A percentile compares a stretch with the other conserved stretches of the same genome.
These are phyloP conservation scores for Rhizophagus sp. DNA, from an alignment of 192 early-diverging fungal genomes.

Conservation along the genomic window DNA sequence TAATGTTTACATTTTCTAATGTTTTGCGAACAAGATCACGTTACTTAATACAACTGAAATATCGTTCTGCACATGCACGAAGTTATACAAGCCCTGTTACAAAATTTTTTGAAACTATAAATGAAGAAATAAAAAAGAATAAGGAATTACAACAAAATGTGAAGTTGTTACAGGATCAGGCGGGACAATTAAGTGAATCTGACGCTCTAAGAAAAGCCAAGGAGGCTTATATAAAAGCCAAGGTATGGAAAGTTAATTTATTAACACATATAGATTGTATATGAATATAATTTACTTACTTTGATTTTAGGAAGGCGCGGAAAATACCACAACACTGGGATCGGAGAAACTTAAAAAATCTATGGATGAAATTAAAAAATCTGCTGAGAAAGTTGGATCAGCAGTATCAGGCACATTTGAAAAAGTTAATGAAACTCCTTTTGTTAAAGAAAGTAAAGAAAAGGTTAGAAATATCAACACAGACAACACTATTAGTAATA, in stretches of 20 bases:
- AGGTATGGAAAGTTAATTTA: slow-evolving; percentile 34
- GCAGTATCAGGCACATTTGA: slow-evolving; percentile 64
- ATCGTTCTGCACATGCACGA: neutral
- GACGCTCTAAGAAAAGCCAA: slow-evolving; percentile 88
- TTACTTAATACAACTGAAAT: neutral
- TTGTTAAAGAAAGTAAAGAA: slow-evolving; percentile 76
- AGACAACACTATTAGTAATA: neutral
- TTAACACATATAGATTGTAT: too few relatives aligned
- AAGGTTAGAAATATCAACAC: slow-evolving; percentile 44
- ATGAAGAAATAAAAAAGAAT: slow-evolving; percentile 93
- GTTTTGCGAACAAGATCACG: neutral
- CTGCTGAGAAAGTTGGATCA: slow-evolving; percentile 69
- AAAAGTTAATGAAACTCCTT: slow-evolving; percentile 71
- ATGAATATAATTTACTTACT: too few relatives aligned
- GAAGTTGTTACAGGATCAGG: slow-evolving; percentile 84
- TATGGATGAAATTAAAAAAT: slow-evolving; percentile 67
- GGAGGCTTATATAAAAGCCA: slow-evolving; percentile 62
- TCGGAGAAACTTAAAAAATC: slow-evolving; percentile 58
- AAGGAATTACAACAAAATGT: slow-evolving; percentile 90
- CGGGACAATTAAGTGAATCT: slow-evolving; percentile 78
- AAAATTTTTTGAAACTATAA: slow-evolving; percentile 85
- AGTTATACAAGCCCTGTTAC: slow-evolving; percentile 33
- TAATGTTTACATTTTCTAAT: neutral
- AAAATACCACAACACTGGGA: slow-evolving; percentile 36
- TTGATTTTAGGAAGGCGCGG: slow-evolving; percentile 41